Evolutionary conservation across 129 eudicot genomes (phyloP), one percentile per base, ranked within the genome.

Genomic region (Rutidosis leptorrhynchoides): DNA sequence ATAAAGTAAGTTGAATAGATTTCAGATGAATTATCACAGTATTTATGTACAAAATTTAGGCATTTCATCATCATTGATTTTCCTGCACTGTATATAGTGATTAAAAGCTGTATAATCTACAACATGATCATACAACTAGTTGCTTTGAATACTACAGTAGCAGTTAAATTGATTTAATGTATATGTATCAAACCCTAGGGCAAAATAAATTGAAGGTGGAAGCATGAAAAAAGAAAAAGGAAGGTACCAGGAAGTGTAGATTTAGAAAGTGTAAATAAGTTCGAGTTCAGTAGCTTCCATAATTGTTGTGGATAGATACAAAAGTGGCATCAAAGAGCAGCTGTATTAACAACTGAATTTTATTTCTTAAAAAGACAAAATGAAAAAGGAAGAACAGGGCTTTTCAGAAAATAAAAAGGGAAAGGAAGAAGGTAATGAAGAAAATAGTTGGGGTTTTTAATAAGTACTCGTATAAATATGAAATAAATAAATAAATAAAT

Each of bases 241-340:
- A 55, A 73, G 33, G 8, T 64, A 73, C 77, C 65, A 37, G 58
- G 42, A 58, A 29, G 4, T 33, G 22, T 19, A 32, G 68, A 30
- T 29, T 71, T 28, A 74, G 10, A 48, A 54, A 43, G 53, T 30
- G n/a, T 56, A 11, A 66, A 43, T 45, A 33, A 58, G 70, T 28
- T 83, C 84, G n/a, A 69, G 78, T 51, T 86, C 94, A 65, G 78
- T 75, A 16, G 80, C 80, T 84, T 87, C 89, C 95, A 87, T 87
- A 45, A n/a, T 57, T 40, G 43, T 37, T 3, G 15, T 10, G 43
- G 43, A 37, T 11, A 37, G 43, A 37, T 37, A 9, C 43, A 37
- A 11, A 10, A 10, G 11, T 37, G 6, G 27, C 32, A 5, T 58
- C 15, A 23, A 64, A 25, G 1, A 2, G 8, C n/a, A n/a, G n/a